phyloP scores from a whole-genome alignment of 129 eudicot species.

The Logfia minima region DNA sequence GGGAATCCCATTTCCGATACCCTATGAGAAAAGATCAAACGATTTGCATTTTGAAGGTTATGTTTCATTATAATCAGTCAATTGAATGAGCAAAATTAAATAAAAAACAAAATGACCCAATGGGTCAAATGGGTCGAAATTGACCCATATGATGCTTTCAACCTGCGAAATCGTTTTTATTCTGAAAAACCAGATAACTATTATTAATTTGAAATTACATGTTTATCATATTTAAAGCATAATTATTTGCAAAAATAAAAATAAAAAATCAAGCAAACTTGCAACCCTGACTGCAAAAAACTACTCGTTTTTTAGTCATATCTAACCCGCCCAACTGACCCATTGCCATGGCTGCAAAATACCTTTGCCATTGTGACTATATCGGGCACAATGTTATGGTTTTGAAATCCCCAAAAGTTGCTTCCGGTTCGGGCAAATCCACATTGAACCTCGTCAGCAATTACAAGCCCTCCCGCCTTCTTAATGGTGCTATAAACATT shows the following conservation, averaged over 20 bases:
- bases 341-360: neutral
- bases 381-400: slow-evolving; percentile 67
- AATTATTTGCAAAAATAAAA: too few species aligned
- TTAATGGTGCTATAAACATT: slow-evolving; percentile 51
- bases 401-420: slow-evolving; percentile 79
- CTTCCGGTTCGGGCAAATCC: slow-evolving; percentile 79
- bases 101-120: too few species aligned
- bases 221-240: too few species aligned
- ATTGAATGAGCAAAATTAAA: neutral
- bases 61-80: neutral
- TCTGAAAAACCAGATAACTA: too few species aligned
- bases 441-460: slow-evolving; percentile 80
- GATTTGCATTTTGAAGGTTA: neutral
- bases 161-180: too few species aligned
- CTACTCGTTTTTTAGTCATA: neutral
- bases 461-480: slow-evolving; percentile 78
- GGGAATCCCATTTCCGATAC: slow-evolving; percentile 78
- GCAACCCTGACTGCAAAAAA: neutral
- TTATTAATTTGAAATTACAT: too few species aligned
- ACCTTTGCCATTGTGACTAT: slow-evolving; percentile 93
- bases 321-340: neutral
- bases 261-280: too few species aligned
- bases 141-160: neutral
- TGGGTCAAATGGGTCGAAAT: neutral
- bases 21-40: slow-evolving; percentile 34